phyloP scores from a whole-genome alignment of 164 flowering plant genomes.

The Hamamelis virginiana region DNA sequence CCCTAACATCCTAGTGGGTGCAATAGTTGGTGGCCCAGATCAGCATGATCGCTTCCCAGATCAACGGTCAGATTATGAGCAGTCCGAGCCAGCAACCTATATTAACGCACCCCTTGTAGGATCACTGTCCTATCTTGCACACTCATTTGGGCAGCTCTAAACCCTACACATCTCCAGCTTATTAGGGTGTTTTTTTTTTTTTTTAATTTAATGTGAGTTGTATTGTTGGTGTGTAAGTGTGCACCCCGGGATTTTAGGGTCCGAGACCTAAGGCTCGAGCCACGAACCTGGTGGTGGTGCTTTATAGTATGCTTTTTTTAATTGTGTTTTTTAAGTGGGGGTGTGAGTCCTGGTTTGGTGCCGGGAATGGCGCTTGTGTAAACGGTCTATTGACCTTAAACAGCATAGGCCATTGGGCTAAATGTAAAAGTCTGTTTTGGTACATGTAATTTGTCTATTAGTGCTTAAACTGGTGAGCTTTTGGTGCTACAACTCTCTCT shows the following conservation, averaged over 20 bases:
- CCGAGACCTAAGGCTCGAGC: constrained; percentile 25
- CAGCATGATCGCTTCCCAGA: constrained; percentile 68
- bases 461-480: constrained; percentile 4
- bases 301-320: no score
- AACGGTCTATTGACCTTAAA: no score
- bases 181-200: background rate
- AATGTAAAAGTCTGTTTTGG: constrained; percentile 19
- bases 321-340: no score
- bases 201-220: no score
- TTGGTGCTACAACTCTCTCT: background rate
- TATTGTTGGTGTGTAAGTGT: background rate
- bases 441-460: constrained; percentile 26
- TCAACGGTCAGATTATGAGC: constrained; percentile 69
- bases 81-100: constrained; percentile 87
- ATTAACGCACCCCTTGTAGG: constrained; percentile 86
- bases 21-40: constrained; percentile 87
- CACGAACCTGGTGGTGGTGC: constrained; percentile 13
- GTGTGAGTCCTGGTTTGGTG: background rate
- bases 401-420: background rate
- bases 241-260: constrained; percentile 6
- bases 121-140: constrained; percentile 74
- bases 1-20: constrained; percentile 75
- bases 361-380: constrained; percentile 6
- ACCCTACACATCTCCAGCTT: background rate
- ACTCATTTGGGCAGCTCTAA: constrained; percentile 80